Percentiles rank a stretch among this genome's conserved stretches.
These are phyloP conservation scores for Capniomyces stellatus DNA, from an alignment of 371 early-diverging fungal species.

Conservation along the genomic window DNA sequence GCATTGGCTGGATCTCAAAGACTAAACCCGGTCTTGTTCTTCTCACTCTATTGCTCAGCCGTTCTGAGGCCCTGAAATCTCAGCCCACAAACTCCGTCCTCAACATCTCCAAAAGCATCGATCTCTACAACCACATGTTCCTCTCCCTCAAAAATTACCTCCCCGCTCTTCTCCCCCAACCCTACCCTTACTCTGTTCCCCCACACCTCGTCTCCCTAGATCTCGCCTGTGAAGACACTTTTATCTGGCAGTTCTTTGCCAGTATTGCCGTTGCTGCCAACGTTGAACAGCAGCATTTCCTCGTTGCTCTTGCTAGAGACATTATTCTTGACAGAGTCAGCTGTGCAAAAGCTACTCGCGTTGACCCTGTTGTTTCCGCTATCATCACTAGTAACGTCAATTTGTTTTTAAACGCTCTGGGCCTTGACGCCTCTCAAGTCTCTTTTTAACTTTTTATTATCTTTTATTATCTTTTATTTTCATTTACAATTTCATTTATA, in stretches of 20 bases:
- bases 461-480: too few species aligned
- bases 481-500: too few species aligned
- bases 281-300: slow-evolving; percentile 76
- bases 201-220: slow-evolving; percentile 4
- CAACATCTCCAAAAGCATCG: slow-evolving; percentile 35
- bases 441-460: too few species aligned
- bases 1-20: slow-evolving; percentile 60
- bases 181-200: not conserved
- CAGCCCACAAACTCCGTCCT: slow-evolving; percentile 1
- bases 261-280: slow-evolving; percentile 84
- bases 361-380: slow-evolving; percentile 38
- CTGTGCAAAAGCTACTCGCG: slow-evolving; percentile 37
- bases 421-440: slow-evolving; percentile 35
- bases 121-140: slow-evolving; percentile 55
- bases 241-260: slow-evolving; percentile 96
- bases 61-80: slow-evolving; percentile 66
- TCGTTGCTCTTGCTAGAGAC: slow-evolving; percentile 80
- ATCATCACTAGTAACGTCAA: slow-evolving; percentile 73
- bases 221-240: slow-evolving; percentile 52
- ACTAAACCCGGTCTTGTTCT: slow-evolving; percentile 72
- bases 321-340: slow-evolving; percentile 68
- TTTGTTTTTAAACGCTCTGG: slow-evolving; percentile 84
- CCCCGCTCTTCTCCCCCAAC: slow-evolving; percentile 37
- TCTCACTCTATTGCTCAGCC: slow-evolving; percentile 72
- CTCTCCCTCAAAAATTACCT: slow-evolving; percentile 57